These are phyloP conservation scores for Stipa capillata DNA, from an alignment of 176 grass and related monocot genomes.

Conservation along the genomic window DNA sequence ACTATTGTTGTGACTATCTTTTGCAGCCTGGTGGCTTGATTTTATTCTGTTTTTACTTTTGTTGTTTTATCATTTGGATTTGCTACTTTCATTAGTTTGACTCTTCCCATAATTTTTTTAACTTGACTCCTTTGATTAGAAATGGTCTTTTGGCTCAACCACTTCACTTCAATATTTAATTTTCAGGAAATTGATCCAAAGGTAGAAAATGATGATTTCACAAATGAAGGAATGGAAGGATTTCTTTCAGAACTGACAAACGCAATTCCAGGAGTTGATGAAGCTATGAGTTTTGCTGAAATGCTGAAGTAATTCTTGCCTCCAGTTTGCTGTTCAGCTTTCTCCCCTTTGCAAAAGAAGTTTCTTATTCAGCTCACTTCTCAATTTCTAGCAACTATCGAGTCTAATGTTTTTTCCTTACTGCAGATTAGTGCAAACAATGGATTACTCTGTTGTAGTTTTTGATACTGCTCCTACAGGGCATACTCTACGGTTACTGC, in stretches of 20 bases:
- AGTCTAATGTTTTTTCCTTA: background rate
- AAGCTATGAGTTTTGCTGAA: slow-evolving; percentile 99
- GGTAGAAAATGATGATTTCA: slow-evolving; percentile 88
- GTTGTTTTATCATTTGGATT: background rate
- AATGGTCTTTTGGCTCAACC: background rate
- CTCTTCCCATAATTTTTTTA: background rate
- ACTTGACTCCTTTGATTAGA: background rate
- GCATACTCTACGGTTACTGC: slow-evolving; percentile 83
- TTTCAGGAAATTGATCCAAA: slow-evolving; percentile 94
- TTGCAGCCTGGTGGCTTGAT: background rate
- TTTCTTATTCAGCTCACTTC: background rate
- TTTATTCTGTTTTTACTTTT: background rate
- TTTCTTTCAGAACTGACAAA: slow-evolving; percentile 97
- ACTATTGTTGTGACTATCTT: background rate
- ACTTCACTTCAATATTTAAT: slow-evolving; percentile 1
- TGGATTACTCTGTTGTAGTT: slow-evolving; percentile 97
- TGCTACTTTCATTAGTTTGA: background rate
- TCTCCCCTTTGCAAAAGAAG: background rate
- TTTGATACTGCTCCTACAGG: slow-evolving; percentile 98
- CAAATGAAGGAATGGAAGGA: slow-evolving; percentile 81
- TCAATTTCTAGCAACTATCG: background rate
- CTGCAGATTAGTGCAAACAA: slow-evolving; percentile 94
- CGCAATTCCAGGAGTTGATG: slow-evolving; percentile 98
- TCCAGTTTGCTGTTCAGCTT: background rate
- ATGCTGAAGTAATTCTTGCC: slow-evolving; percentile 79